These are phyloP conservation scores for Curvularia verruculosa DNA, from an alignment of 2,329 filamentous ascomycete species.

Conservation along the genomic window DNA sequence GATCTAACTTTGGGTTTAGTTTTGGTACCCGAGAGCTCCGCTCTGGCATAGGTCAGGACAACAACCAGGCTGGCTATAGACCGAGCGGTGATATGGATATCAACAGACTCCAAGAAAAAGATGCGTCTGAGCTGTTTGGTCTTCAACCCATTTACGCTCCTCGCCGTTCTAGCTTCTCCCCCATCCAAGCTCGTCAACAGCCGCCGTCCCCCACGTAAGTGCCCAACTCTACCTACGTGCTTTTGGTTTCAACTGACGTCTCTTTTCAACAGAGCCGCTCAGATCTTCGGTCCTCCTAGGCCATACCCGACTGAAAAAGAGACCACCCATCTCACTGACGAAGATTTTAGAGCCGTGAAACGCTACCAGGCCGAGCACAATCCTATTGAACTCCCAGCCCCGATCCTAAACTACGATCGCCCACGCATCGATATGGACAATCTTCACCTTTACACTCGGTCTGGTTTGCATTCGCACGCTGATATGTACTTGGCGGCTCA, in stretches of 20 bases:
- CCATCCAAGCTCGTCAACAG: not conserved
- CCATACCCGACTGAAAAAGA: not conserved
- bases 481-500: slow-evolving; percentile 26
- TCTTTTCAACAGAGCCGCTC: not conserved
- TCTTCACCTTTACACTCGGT: slow-evolving; percentile 25
- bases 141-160: not conserved
- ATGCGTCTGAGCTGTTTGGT: no score
- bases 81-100: no score
- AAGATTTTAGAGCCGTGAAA: not conserved
- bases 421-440: slow-evolving; percentile 25
- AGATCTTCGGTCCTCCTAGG: not conserved
- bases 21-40: no score
- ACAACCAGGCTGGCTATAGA: no score
- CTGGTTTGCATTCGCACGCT: not conserved
- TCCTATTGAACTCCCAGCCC: no score
- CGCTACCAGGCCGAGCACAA: not conserved
- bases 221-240: not conserved
- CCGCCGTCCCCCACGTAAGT: not conserved
- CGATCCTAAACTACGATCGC: slow-evolving; percentile 5
- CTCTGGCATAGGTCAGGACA: no score
- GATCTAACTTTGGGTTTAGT: not conserved
- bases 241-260: not conserved
- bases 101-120: no score
- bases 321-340: not conserved
- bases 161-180: not conserved